phyloP scores from a whole-genome alignment of 257 asterid species.

The Primulina eburnea region DNA sequence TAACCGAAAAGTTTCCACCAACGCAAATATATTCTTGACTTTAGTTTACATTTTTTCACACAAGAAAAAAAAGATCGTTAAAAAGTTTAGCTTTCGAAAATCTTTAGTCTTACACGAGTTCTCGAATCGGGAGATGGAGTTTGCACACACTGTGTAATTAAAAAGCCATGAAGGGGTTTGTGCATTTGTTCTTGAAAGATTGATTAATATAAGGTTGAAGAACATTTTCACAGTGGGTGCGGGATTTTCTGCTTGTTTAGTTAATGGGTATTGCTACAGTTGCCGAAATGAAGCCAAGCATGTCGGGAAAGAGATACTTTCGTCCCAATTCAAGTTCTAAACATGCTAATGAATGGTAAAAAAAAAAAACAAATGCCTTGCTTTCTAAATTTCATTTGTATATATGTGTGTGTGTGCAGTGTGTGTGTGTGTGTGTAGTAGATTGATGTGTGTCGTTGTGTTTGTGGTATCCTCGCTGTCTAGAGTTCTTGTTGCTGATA shows the following conservation, averaged over 20 bases:
- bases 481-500: too few species aligned
- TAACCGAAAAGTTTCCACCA: constrained; percentile 82
- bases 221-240: constrained; percentile 4
- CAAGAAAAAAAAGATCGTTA: constrained; percentile 3
- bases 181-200: constrained; percentile 5
- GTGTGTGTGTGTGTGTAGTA: too few species aligned
- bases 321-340: constrained; percentile 82
- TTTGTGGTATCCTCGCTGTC: too few species aligned
- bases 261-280: constrained; percentile 78
- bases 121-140: constrained; percentile 29
- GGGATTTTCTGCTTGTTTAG: constrained; percentile 11
- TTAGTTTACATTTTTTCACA: constrained; percentile 19
- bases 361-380: neutral
- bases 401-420: too few species aligned
- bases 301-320: constrained; percentile 70
- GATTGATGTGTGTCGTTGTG: too few species aligned
- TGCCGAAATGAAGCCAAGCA: constrained; percentile 78
- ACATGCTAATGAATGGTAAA: constrained; percentile 78
- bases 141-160: constrained; percentile 27
- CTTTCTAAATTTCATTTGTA: too few species aligned
- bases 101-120: constrained; percentile 46
- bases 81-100: constrained; percentile 32
- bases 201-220: neutral
- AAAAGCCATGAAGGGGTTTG: constrained; percentile 22
- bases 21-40: constrained; percentile 43